Base-by-base conservation (phyloP, 164 flowering plant species). In the Cinnamomum micranthum region DNA sequence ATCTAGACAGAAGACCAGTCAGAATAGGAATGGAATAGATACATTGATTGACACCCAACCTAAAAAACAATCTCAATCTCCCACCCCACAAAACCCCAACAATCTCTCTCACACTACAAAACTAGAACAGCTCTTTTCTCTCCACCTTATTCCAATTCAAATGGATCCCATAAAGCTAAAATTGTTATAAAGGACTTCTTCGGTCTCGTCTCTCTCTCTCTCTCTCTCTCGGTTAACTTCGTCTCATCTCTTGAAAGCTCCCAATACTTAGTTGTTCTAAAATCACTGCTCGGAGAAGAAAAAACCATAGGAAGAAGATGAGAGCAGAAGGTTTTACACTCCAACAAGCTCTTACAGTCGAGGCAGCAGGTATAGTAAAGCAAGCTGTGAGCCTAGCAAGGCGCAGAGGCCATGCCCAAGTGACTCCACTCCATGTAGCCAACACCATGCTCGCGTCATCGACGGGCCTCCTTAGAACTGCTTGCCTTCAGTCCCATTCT, bases 381-480 rank as follows among this genome's bases (percentile, higher is more conserved):
- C 98, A 96, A 80, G 89, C 99, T 0, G 82, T 92, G 13, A 85
- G 68, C 50, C 88, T 94, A 0, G 98, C 99, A 0, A 80, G 85
- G 68, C 84, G 95, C 25, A 80, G 99, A 10, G 98, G 98, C 66
- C 97, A 96, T 79, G 92, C 97, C 5, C 99, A 96, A 71, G 97
- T 94, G 15, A 94, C 98, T 6, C 99, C 99, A 2, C 94, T 96
- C 59, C 99, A 96, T 79, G 98, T 96, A 2, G 99, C 99, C 19
- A 88, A 80, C 84, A 87, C 96, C 80, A 91, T 96, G 97, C 91
- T 96, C n/a, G 60, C 92, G 0, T 79, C 94, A 25, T 70, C 95
- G 19, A 77, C 87, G 0, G 93, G 94, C 55, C 86, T 90, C 6
- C 87, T 96, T n/a, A 82, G 93, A 59, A 83, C 89, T 0, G 99